phyloP scores from a whole-genome alignment of 495 filamentous ascomycete species.

The Tuber umbilicatum region DNA sequence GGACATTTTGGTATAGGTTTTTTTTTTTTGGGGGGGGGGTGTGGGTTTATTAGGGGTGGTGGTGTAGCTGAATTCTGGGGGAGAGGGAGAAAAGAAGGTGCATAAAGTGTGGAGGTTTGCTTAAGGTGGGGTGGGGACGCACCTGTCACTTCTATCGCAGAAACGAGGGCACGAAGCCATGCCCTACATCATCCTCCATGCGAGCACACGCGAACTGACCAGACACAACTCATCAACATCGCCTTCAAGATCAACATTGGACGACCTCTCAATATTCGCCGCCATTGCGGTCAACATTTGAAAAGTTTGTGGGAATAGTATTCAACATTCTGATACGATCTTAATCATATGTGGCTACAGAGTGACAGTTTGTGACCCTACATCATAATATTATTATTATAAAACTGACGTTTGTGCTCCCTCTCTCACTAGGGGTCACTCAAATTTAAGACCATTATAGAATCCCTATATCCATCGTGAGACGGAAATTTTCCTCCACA shows the following conservation, averaged over 20 bases:
- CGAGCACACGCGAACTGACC: not conserved
- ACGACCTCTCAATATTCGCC: not conserved
- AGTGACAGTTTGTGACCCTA: not conserved
- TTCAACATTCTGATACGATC: not conserved
- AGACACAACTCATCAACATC: not conserved
- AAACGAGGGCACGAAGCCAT: not conserved
- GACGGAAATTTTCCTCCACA: not conserved
- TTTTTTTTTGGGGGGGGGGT: no score
- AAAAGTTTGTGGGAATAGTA: not conserved
- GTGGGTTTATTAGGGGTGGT: not conserved
- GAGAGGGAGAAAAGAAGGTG: not conserved
- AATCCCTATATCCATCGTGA: not conserved
- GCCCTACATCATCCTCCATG: not conserved
- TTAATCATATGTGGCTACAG: not conserved
- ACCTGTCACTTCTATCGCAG: not conserved
- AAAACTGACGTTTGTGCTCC: not conserved
- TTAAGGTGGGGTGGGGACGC: not conserved
- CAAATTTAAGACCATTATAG: not conserved
- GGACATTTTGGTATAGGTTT: not conserved
- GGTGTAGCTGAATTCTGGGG: not conserved
- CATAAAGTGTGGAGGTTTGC: not conserved
- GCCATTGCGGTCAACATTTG: not conserved
- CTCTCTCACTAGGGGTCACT: not conserved
- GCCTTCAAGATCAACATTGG: not conserved
- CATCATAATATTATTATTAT: not conserved